Percentiles rank a stretch among this genome's conserved stretches.
Evolutionary conservation across 192 early-diverging fungal genomes (phyloP).

Genomic region (Linnemannia elongata): DNA sequence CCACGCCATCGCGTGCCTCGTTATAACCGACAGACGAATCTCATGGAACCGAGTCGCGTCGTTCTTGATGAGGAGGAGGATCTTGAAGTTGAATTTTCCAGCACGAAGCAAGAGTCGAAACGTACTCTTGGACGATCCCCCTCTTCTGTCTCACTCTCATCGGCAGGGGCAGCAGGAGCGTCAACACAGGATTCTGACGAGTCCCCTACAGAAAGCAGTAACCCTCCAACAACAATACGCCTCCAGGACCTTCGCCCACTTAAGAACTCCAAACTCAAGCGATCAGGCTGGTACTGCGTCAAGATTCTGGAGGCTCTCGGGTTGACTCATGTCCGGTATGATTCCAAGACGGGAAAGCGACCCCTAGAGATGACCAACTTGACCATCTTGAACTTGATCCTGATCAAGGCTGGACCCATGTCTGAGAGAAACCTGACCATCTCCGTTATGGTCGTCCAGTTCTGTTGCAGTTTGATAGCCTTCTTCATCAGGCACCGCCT

Average conservation of each 20-base stretch:
- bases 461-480: slow-evolving; percentile 73
- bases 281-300: slow-evolving; percentile 65
- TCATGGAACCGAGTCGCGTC: slow-evolving; percentile 42
- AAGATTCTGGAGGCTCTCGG: slow-evolving; percentile 64
- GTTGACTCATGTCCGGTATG: slow-evolving; percentile 67
- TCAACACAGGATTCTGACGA: not conserved
- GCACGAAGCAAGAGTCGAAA: slow-evolving; percentile 3
- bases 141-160: slow-evolving; percentile 12
- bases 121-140: slow-evolving; percentile 29
- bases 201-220: not conserved
- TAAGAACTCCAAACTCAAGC: not conserved
- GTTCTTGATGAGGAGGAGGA: slow-evolving; percentile 33
- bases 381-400: slow-evolving; percentile 91
- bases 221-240: not conserved
- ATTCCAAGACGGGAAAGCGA: slow-evolving; percentile 59
- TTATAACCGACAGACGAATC: slow-evolving; percentile 56
- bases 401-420: slow-evolving; percentile 84
- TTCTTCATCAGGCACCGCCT: slow-evolving; percentile 88
- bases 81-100: slow-evolving; percentile 19
- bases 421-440: slow-evolving; percentile 74
- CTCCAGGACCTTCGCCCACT: not conserved
- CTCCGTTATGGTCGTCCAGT: slow-evolving; percentile 77
- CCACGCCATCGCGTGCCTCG: slow-evolving; percentile 95
- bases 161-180: not conserved
- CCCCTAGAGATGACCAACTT: slow-evolving; percentile 86